phyloP scores from a whole-genome alignment of 768 basidiomycete genomes.

The Gyrodon lividus region DNA sequence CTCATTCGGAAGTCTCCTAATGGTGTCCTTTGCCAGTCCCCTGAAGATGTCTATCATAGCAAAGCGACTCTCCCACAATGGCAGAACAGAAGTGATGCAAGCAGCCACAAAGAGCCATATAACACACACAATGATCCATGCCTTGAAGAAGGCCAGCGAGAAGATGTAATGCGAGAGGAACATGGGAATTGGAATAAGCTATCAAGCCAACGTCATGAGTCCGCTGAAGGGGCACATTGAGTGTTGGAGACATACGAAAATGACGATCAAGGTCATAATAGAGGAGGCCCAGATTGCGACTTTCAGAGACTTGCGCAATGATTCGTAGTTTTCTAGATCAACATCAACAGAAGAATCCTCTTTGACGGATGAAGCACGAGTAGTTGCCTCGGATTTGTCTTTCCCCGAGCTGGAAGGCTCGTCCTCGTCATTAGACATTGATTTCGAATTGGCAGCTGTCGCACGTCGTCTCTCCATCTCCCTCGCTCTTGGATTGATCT shows the following conservation, averaged over 20 bases:
- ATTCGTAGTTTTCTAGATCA: slow-evolving; percentile 4
- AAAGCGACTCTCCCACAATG: slow-evolving; percentile 17
- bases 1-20: background rate
- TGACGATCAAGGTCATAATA: slow-evolving; percentile 14
- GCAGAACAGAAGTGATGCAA: slow-evolving; percentile 13
- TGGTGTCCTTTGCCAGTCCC: slow-evolving; percentile 8
- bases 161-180: slow-evolving; percentile 19
- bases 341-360: slow-evolving; percentile 2
- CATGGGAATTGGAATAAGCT: slow-evolving; percentile 19
- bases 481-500: slow-evolving; percentile 12
- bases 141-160: slow-evolving; percentile 16
- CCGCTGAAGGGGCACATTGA: background rate
- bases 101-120: slow-evolving; percentile 19
- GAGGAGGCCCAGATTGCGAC: slow-evolving; percentile 14
- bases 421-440: background rate
- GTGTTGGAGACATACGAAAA: slow-evolving; percentile 8
- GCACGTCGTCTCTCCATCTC: slow-evolving; percentile 9
- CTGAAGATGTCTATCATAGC: slow-evolving; percentile 11
- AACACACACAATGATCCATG: slow-evolving; percentile 17
- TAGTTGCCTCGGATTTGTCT: slow-evolving; percentile 11
- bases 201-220: background rate
- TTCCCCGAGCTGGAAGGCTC: slow-evolving; percentile 7
- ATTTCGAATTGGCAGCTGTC: background rate
- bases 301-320: slow-evolving; percentile 11
- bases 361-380: background rate